Base-by-base conservation (phyloP, 352 stramenopile species). In the Globisporangium barbulae region DNA sequence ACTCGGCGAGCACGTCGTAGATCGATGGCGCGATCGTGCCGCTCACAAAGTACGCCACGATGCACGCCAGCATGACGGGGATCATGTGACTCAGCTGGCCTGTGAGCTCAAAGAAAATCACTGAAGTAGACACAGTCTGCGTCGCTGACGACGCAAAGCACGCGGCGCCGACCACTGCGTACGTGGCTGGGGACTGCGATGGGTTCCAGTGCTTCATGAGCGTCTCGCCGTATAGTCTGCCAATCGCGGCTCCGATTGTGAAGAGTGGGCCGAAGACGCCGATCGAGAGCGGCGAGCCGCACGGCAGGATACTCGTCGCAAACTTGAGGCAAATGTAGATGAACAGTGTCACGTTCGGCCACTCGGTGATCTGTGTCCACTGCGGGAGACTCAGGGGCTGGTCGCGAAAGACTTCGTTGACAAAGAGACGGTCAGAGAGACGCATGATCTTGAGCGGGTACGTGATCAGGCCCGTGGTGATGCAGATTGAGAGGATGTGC, bases 91-190 rank as follows among this genome's bases (percentile, higher is more conserved):
- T 92, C 10, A 93, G 67, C 39, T 93, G 85, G 0, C 85, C 85
- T 1, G 85, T 92, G 31, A 94, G 68, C 61, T 94, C 85, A 50
- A 94, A 94, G 72, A 98, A 92, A 25, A 94, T 93, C 13, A 94
- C 82, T 0, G 83, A 81, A 1, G 85, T 94, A 0, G 85, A 97
- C 7, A 98, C 86, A 0, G 93, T 95, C 54, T 93, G 73, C 5
- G 94, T 98, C 10, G 93, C 92, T 5, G 90, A 96, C 0, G 89
- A 90, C 1, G 91, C 74, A 61, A 98, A 97, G 55, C 89, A 93
- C 8, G 92, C 93, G 3, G 94, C 94, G 2, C 93, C 94, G 10
- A 98, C 91, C 22, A 98, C 81, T 0, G 92, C 89, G 50, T 97
- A 98, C 7, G 85, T 90, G 0, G 83, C 83, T 17, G 84, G 81